phyloP scores from a whole-genome alignment of 441 rosid genomes.

The Gossypium schwendimanii region DNA sequence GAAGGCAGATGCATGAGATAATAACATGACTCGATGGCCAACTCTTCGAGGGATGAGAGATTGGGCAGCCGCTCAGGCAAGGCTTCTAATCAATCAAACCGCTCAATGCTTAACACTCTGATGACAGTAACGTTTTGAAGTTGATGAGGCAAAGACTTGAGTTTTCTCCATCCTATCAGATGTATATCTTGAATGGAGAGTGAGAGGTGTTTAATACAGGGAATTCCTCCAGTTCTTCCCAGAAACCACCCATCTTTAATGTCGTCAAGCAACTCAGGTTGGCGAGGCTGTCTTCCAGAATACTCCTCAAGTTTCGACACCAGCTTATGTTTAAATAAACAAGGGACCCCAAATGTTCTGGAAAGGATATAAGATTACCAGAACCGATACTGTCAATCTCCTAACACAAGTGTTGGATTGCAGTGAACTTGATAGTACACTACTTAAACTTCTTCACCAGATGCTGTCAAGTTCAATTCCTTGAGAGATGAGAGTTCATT shows the following conservation, averaged over 20 bases:
- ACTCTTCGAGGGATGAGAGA: not conserved
- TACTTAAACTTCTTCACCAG: not conserved
- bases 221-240: slow-evolving; percentile 14
- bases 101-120: not conserved
- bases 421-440: not conserved
- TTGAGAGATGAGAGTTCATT: slow-evolving; percentile 7
- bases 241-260: slow-evolving; percentile 12
- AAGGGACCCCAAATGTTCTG: not conserved
- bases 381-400: not conserved
- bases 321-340: not conserved
- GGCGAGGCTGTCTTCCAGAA: not conserved
- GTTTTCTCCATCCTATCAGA: slow-evolving; percentile 14
- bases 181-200: slow-evolving; percentile 1
- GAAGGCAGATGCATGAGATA: not conserved
- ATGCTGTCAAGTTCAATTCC: not conserved
- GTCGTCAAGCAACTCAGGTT: slow-evolving; percentile 9
- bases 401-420: not conserved
- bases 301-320: not conserved
- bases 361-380: not conserved
- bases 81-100: not conserved
- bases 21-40: not conserved
- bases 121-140: slow-evolving; percentile 11
- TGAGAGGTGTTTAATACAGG: not conserved
- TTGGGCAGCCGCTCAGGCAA: not conserved
- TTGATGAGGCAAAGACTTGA: slow-evolving; percentile 16